These are phyloP conservation scores for Sphagnum fallax DNA, from an alignment of 228 moss, liverwort and hornwort species.

Conservation along the genomic window DNA sequence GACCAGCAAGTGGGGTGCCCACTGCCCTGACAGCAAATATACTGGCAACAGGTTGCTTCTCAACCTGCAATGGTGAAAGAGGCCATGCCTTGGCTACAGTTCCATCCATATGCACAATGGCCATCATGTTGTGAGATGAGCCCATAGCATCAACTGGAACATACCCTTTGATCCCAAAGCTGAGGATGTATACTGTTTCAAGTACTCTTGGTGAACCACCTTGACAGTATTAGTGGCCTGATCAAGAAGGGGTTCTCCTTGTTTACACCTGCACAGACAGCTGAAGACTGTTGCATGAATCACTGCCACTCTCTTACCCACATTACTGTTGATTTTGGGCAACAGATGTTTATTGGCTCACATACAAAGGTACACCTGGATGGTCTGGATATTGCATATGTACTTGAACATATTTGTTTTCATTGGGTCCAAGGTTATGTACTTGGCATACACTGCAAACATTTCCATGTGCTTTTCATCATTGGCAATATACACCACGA, in stretches of 20 bases:
- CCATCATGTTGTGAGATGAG: constrained; percentile 83
- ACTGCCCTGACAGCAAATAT: constrained; percentile 57
- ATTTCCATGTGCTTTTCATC: constrained; percentile 87
- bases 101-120: constrained; percentile 86
- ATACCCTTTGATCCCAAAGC: constrained; percentile 91
- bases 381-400: constrained; percentile 88
- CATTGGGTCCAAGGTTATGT: constrained; percentile 93
- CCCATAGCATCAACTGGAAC: constrained; percentile 94
- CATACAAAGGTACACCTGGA: constrained; percentile 88
- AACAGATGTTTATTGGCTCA: constrained; percentile 94
- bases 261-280: constrained; percentile 70
- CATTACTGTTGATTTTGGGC: constrained; percentile 94
- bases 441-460: constrained; percentile 96
- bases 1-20: constrained; percentile 75
- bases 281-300: constrained; percentile 96
- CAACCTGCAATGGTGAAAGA: constrained; percentile 38
- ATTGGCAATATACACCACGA: constrained; percentile 92
- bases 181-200: constrained; percentile 76
- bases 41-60: constrained; percentile 30
- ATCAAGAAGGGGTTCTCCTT: constrained; percentile 74
- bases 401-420: constrained; percentile 97
- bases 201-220: constrained; percentile 90
- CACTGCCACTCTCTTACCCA: constrained; percentile 94
- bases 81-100: constrained; percentile 98
- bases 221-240: constrained; percentile 81